Percentiles rank a stretch among this genome's conserved stretches.
These are phyloP conservation scores for Spathaspora hagerdaliae DNA, from an alignment of 805 yeast genomes.

Conservation along the genomic window DNA sequence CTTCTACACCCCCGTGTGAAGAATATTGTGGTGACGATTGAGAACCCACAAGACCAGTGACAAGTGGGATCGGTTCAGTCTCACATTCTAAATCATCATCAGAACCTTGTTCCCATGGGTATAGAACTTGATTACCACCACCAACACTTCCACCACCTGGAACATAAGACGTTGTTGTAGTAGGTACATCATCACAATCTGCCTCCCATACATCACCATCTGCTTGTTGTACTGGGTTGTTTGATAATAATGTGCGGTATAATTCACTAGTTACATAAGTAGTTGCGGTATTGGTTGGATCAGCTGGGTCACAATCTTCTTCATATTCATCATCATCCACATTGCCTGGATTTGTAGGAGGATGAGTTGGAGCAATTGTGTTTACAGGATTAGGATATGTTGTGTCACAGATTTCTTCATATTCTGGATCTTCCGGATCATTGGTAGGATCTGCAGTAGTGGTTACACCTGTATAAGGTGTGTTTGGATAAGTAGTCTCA, in stretches of 20 bases:
- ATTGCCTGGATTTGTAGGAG: neutral
- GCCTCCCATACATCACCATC: constrained; percentile 11
- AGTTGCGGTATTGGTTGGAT: neutral
- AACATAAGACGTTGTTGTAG: neutral
- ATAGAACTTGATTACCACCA: no score
- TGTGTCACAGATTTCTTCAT: neutral
- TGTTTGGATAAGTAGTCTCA: no score
- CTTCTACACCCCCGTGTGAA: constrained; percentile 2
- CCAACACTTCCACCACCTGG: neutral
- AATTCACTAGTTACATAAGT: neutral
- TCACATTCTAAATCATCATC: constrained; percentile 10
- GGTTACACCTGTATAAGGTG: no score
- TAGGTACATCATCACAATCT: constrained; percentile 7
- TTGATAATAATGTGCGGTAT: neutral
- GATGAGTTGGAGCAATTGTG: neutral
- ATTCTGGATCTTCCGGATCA: no score
- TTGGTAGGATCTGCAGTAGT: no score
- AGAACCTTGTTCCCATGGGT: neutral
- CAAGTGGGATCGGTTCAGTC: neutral
- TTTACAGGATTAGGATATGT: neutral
- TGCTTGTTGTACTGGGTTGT: neutral
- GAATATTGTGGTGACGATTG: neutral
- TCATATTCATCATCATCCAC: constrained; percentile 5
- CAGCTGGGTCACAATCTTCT: constrained; percentile 4
- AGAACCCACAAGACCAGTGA: no score